A percentile compares a stretch with the other conserved stretches of the same genome.
Evolutionary conservation across 2,329 filamentous ascomycete genomes (phyloP).

Genomic region (Scedosporium minutisporum): DNA sequence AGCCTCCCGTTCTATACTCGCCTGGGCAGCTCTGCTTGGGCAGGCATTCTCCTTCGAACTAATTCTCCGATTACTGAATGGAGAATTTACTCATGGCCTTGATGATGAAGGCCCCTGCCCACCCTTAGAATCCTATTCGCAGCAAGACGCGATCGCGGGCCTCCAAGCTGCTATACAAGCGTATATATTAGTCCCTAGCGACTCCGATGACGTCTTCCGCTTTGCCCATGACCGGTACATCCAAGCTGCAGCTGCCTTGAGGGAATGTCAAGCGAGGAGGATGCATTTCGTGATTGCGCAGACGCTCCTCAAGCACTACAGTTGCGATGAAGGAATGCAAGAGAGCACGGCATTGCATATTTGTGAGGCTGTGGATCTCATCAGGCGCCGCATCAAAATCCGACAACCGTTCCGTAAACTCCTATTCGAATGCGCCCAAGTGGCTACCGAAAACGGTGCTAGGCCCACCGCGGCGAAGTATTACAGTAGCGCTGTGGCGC

Average conservation of each 20-base stretch:
- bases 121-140: slow-evolving; percentile 33
- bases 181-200: slow-evolving; percentile 72
- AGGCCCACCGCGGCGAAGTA: slow-evolving; percentile 74
- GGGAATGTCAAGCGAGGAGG: slow-evolving; percentile 57
- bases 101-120: slow-evolving; percentile 31
- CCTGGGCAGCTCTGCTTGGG: slow-evolving; percentile 79
- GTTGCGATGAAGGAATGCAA: slow-evolving; percentile 48
- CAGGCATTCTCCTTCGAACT: slow-evolving; percentile 76
- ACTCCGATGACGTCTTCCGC: slow-evolving; percentile 76
- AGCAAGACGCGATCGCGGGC: slow-evolving; percentile 62
- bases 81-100: slow-evolving; percentile 56
- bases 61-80: slow-evolving; percentile 65
- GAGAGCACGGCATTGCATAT: slow-evolving; percentile 76
- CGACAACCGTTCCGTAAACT: slow-evolving; percentile 63
- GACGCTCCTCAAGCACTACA: slow-evolving; percentile 64
- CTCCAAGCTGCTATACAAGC: slow-evolving; percentile 74
- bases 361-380: slow-evolving; percentile 64
- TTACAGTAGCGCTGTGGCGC: slow-evolving; percentile 62
- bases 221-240: slow-evolving; percentile 86
- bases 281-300: slow-evolving; percentile 91
- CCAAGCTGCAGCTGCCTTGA: slow-evolving; percentile 60
- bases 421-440: slow-evolving; percentile 68
- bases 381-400: slow-evolving; percentile 53
- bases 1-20: slow-evolving; percentile 66
- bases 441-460: slow-evolving; percentile 73